Base-by-base conservation (phyloP, 352 stramenopile species). In the Pythium coloratum region DNA sequence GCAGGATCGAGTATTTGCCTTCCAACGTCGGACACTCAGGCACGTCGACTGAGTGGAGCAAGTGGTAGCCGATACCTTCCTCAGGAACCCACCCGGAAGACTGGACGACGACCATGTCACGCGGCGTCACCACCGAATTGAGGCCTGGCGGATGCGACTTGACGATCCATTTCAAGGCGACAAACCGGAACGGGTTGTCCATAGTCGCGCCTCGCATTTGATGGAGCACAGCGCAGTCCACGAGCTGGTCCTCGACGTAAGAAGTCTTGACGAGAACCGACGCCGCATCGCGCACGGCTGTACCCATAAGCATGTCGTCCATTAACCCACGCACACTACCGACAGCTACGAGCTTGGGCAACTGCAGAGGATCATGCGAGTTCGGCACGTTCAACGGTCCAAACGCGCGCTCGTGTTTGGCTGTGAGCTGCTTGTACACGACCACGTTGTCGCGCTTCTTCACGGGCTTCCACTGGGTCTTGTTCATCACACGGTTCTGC, bases 241-340 rank as follows among this genome's bases (percentile, higher is more conserved):
- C 72, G 16, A 82, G 55, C 13, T 76, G 73, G 64, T 88, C 76
- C 32, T 82, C 63, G 4, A 78, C 81, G 61, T 80, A 86, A 7
- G 76, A 64, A 3, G 73, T 75, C 63, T 85, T 81, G 40, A 90
- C 67, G 26, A 84, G 64, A 76, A 86, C 82, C 26, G 73, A 65
- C 9, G 79, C 67, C 20, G 78, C 47, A 66, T 84, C 74, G 38
- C 82, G 79, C 7, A 79, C 71, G 6, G 66, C 49, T 40, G 84
- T 77, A n/a, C 82, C 79, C 50, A 82, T 72, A 33, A 75, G 64
- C 50, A 75, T 60, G 44, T 75, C 68, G 26, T 71, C 62, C 56
- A 75, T 64, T 9, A 28, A 50, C 8, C 68, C 68, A 24, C 28
- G 55, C 34, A 71, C 62, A 3, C 51, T 68, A 14, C 68, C 68